phyloP scores from a whole-genome alignment of 129 eudicot species.

The Kitagawia praeruptora region DNA sequence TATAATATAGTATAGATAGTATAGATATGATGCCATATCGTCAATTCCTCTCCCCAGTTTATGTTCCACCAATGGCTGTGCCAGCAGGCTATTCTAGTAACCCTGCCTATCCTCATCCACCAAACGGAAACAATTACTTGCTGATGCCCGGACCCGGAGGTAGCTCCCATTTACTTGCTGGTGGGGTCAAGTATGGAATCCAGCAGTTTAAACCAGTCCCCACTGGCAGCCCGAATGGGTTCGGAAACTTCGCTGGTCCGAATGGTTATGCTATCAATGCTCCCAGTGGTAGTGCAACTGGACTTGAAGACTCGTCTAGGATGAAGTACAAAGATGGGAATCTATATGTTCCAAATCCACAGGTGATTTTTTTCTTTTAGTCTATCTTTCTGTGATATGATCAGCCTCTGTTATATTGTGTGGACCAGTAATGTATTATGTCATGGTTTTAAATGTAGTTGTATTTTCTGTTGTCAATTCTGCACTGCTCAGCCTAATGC shows the following conservation, averaged over 20 bases:
- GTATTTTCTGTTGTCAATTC: not conserved
- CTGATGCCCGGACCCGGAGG: conserved; percentile 91
- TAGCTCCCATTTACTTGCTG: conserved; percentile 54
- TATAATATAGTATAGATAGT: too few relatives aligned
- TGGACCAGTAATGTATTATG: not conserved
- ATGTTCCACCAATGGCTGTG: conserved; percentile 89
- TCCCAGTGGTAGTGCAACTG: conserved; percentile 64
- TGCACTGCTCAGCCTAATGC: not conserved
- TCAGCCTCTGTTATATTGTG: not conserved
- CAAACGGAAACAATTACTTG: conserved; percentile 68
- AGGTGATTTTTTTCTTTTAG: conserved; percentile 32
- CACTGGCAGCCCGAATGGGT: conserved; percentile 72
- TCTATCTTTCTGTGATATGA: not conserved
- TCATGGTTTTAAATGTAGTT: not conserved
- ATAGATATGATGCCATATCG: conserved; percentile 78
- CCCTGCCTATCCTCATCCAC: conserved; percentile 75
- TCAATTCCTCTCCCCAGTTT: conserved; percentile 71
- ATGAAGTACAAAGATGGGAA: conserved; percentile 84
- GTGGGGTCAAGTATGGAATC: conserved; percentile 61
- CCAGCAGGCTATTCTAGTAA: conserved; percentile 74
- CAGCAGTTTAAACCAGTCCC: conserved; percentile 79
- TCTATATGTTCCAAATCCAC: conserved; percentile 75
- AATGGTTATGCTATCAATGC: conserved; percentile 73
- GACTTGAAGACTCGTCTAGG: conserved; percentile 69
- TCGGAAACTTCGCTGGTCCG: conserved; percentile 67